Base-by-base conservation (phyloP, 768 basidiomycete species). In the Pisolithus microcarpus region DNA sequence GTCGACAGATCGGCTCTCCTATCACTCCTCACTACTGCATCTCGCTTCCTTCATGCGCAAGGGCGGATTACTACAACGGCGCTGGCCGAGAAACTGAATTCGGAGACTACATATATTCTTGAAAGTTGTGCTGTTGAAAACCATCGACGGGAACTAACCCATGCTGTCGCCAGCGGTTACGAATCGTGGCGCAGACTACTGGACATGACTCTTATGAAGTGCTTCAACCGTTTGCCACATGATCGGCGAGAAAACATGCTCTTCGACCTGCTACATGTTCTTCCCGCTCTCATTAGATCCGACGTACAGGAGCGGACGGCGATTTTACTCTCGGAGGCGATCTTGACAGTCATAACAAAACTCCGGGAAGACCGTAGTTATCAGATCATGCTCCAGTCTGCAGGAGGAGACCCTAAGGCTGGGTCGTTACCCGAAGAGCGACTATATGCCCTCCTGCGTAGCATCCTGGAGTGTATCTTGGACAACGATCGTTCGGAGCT, bases 81-180 rank as follows among this genome's bases (percentile, higher is more conserved):
- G 0, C 84, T 91, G 51, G 74, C 74, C 21, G 82, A 88, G 19
- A 81, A 84, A 49, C 72, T 92, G 26, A 74, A 74, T 40, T 67
- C 70, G 3, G 95, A 97, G 67, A 81, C 79, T 8, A 70, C 69
- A 0, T 92, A 91, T 56, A 77, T 97, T 42, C 59, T 96, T 54
- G 83, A 87, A 62, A 89, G 88, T 49, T 87, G 91, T 52, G 87
- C 82, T 0, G 75, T 86, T 49, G 92, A 93, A 66, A 97, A 97
- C 58, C 86, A 92, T 63, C 82, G 88, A 18, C 81, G 92, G 11
- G 82, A 89, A 61, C 80, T 97, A 7, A 72, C 78, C 3, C 76
- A 84, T 61, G 85, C 91, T 11, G 74, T 84, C 21, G 77, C 79
- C 4, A 72, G 72, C 7, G 83, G 85, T 37, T 87, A 90, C 62